Percentiles rank a stretch among this genome's conserved stretches.
Conservation (phyloP, 768 basidiomycete species). For the Cubamyces lactineus region DNA sequence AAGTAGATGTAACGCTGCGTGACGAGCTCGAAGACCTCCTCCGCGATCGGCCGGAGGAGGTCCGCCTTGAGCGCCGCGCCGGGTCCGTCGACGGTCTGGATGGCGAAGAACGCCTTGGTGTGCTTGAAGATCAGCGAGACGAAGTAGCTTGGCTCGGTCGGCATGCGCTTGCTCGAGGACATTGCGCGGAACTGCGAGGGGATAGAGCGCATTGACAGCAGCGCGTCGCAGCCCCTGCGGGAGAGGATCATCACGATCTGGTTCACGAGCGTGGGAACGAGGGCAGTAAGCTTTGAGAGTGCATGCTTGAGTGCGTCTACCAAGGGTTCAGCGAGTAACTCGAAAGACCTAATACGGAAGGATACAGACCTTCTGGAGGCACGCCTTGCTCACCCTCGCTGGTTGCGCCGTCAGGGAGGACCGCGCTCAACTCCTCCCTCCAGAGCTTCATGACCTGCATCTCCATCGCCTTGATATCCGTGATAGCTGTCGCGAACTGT, state of each 20-base stretch:
- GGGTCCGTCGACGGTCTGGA: constrained; percentile 57
- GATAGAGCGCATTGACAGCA: constrained; percentile 84
- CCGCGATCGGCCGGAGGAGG: constrained; percentile 52
- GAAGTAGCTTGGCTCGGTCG: constrained; percentile 86
- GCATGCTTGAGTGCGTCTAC: constrained; percentile 61
- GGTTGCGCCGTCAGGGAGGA: constrained; percentile 56
- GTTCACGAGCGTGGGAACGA: constrained; percentile 60
- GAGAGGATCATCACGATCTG: constrained; percentile 75
- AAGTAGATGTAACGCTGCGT: constrained; percentile 77
- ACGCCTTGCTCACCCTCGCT: constrained; percentile 32
- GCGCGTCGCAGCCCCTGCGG: constrained; percentile 81
- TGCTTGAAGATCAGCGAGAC: constrained; percentile 81
- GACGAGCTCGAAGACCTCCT: constrained; percentile 72
- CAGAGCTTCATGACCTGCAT: constrained; percentile 60
- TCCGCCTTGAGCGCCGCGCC: constrained; percentile 61
- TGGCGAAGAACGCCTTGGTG: constrained; percentile 71
- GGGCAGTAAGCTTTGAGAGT: constrained; percentile 49
- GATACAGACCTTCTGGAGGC: constrained; percentile 55
- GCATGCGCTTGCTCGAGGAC: constrained; percentile 65
- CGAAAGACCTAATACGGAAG: neutral
- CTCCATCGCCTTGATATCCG: constrained; percentile 67
- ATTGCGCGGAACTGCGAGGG: constrained; percentile 89
- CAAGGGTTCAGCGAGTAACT: neutral
- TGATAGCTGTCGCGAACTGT: constrained; percentile 66
- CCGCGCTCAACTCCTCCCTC: constrained; percentile 64